A percentile compares a stretch with the other conserved stretches of the same genome.
phyloP scores from a whole-genome alignment of 768 basidiomycete species.

The Russula sp. region DNA sequence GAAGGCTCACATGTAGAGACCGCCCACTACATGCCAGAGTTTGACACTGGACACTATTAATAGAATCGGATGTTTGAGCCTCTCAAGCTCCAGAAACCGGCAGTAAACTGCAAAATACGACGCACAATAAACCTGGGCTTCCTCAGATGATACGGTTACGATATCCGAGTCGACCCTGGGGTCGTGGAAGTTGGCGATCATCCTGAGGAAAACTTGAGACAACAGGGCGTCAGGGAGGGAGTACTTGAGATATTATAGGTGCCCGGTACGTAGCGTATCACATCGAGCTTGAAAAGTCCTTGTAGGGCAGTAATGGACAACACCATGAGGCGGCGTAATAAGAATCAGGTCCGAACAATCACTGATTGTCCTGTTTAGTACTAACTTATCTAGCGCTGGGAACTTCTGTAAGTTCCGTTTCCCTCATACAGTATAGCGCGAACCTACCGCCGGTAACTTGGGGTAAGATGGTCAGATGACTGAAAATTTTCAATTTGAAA shows the following conservation, averaged over 20 bases:
- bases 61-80: background rate
- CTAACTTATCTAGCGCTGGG: too few relatives aligned
- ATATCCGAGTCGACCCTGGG: background rate
- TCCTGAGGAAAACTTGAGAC: background rate
- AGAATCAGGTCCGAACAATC: too few relatives aligned
- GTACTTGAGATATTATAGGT: background rate
- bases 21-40: background rate
- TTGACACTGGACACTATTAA: background rate
- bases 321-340: too few relatives aligned
- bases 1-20: background rate
- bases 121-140: background rate
- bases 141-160: background rate
- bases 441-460: too few relatives aligned
- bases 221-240: background rate
- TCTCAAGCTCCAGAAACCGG: background rate
- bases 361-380: too few relatives aligned
- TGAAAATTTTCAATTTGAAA: background rate
- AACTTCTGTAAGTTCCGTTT: background rate
- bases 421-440: background rate
- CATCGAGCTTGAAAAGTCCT: too few relatives aligned
- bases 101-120: background rate
- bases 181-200: background rate
- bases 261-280: too few relatives aligned
- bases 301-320: too few relatives aligned
- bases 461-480: background rate